Evolutionary conservation across 345 rosid species (phyloP), one percentile per base, ranked within the genome.

Genomic region (Draba incana): DNA sequence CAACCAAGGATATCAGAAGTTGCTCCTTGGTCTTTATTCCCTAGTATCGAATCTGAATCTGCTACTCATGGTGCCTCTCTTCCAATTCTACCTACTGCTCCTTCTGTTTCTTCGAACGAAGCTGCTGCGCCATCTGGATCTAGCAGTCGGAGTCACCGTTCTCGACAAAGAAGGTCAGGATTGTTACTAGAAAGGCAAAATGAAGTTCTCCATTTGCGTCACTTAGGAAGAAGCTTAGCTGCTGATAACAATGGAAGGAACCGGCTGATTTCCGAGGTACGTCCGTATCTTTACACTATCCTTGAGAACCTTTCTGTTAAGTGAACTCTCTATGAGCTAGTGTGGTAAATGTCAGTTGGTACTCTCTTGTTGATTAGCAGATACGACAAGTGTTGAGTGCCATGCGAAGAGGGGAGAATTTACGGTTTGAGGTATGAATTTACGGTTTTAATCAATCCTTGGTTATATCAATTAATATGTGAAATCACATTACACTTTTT

Each of bases 301-400:
- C 27, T 57, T 57, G 42, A 31, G 25, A 33, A 2, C 24, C 30
- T 44, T 30, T 45, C 7, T 39, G 39, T 58, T 4, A 45, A n/a
- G 14, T 58, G 43, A 59, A 41, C 52, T 27, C 42, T 39, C n/a
- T 41, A 42, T 46, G 23, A 20, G 24, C 31, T 43, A 8, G 28
- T 52, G 20, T 60, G 53, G 46, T 66, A 31, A 20, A 41, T 66
- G 15, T 27, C 28, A 55, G 42, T 67, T 73, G 51, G 54, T 76
- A 43, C 77, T 76, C 54, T 77, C 71, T 57, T 44, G 76, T 66
- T 25, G 64, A 62, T 45, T 39, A 23, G 50, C 88, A 88, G 98
- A 84, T 92, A 76, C 94, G 92, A 49, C 98, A 85, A 69, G 96
- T 89, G 72, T 77, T 92, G 86, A 82, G 79, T 75, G 92, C 94